These are phyloP conservation scores for Onygenales sp. DNA, from an alignment of 2,329 filamentous ascomycete genomes.

Conservation along the genomic window DNA sequence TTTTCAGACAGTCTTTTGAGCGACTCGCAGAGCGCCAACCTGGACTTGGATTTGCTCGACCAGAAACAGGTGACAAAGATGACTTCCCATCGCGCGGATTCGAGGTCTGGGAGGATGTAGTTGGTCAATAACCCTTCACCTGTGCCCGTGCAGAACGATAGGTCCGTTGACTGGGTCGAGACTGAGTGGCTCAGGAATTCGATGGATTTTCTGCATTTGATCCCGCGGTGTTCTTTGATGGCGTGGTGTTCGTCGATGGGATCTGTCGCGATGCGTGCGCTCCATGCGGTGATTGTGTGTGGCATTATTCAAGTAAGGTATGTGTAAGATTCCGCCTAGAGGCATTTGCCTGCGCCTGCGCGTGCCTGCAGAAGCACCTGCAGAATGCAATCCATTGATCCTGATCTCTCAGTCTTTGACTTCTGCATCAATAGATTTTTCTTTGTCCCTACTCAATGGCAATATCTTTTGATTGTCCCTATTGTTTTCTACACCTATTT, in stretches of 20 bases:
- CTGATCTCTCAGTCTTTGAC: too few species aligned
- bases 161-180: constrained; percentile 9
- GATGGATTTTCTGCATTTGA: neutral
- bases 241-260: too few species aligned
- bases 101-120: constrained; percentile 25
- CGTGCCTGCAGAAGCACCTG: too few species aligned
- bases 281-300: constrained; percentile 7
- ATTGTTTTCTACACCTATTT: too few species aligned
- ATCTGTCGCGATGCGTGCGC: neutral
- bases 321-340: too few species aligned
- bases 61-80: constrained; percentile 78
- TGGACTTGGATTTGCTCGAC: constrained; percentile 53
- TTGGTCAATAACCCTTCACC: neutral
- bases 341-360: too few species aligned
- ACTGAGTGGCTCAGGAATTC: neutral
- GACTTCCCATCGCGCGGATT: constrained; percentile 52
- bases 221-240: neutral
- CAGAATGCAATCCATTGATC: too few species aligned
- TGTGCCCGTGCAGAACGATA: constrained; percentile 46
- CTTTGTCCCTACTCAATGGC: too few species aligned
- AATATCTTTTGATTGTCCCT: too few species aligned
- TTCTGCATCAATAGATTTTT: too few species aligned
- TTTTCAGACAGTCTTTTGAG: constrained; percentile 51
- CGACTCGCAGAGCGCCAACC: constrained; percentile 47
- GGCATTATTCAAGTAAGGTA: neutral